phyloP scores from a whole-genome alignment of 202 grass and related monocot species.

The Elaeis oleifera region DNA sequence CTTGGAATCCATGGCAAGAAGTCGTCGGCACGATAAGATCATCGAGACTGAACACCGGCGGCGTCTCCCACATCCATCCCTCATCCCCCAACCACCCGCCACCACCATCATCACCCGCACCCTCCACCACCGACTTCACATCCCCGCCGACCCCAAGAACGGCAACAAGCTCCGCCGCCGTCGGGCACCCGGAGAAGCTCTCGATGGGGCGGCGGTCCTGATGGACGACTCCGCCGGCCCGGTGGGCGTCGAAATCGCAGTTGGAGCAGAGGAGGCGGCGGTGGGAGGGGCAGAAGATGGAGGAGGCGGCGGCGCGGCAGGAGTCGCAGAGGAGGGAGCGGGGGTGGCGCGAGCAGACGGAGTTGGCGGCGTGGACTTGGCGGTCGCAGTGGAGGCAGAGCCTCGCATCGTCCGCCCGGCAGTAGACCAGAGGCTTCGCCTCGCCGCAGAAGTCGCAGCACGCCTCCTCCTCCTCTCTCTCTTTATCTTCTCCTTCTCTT shows the following conservation, averaged over 20 bases:
- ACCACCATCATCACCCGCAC: neutral
- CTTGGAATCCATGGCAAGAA: conserved; percentile 64
- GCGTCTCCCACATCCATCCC: conserved; percentile 38
- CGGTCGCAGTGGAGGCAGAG: conserved; percentile 76
- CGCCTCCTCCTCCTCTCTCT: neutral
- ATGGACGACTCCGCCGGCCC: conserved; percentile 2
- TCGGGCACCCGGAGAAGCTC: conserved; percentile 58
- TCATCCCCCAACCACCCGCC: conserved; percentile 8
- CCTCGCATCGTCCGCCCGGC: conserved; percentile 55
- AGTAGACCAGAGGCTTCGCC: conserved; percentile 45
- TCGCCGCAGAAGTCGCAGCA: conserved; percentile 52
- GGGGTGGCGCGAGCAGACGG: conserved; percentile 55
- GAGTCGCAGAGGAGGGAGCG: conserved; percentile 56
- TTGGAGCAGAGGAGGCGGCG: conserved; percentile 41
- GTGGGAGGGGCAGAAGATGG: conserved; percentile 22
- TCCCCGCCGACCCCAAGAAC: conserved; percentile 27
- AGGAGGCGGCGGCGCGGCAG: conserved; percentile 34
- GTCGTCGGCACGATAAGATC: conserved; percentile 67
- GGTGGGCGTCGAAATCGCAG: conserved; percentile 56
- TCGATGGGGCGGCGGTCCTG: conserved; percentile 41
- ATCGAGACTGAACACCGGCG: conserved; percentile 37
- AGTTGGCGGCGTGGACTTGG: conserved; percentile 67
- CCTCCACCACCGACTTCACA: conserved; percentile 31
- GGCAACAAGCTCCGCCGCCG: conserved; percentile 29
- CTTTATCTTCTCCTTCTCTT: neutral